These are phyloP conservation scores for Boletus chippewaensis DNA, from an alignment of 1,284 basidiomycete genomes.

Conservation along the genomic window DNA sequence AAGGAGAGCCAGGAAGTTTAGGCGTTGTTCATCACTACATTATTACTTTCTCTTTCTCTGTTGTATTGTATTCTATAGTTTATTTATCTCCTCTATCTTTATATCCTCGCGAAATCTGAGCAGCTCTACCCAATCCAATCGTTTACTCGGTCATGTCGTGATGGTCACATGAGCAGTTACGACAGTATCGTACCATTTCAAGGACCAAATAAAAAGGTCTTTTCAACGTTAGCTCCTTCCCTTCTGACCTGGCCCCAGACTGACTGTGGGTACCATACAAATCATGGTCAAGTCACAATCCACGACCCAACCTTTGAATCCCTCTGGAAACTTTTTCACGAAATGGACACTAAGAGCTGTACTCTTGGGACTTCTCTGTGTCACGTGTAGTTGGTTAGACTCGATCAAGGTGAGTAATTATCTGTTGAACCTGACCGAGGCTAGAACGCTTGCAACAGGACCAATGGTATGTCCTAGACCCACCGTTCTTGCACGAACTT, in stretches of 20 bases:
- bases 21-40: conserved; percentile 10
- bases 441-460: conserved; percentile 31
- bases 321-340: conserved; percentile 9
- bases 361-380: conserved; percentile 37
- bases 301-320: background rate
- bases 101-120: background rate
- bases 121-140: too few species aligned
- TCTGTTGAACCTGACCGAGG: background rate
- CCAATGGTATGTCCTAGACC: conserved; percentile 69
- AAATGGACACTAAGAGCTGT: conserved; percentile 46
- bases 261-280: background rate
- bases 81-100: conserved; percentile 22
- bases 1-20: conserved; percentile 32
- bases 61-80: conserved; percentile 30
- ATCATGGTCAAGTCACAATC: conserved; percentile 8
- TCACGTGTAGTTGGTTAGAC: conserved; percentile 47
- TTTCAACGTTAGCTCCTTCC: background rate
- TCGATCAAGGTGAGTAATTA: conserved; percentile 44
- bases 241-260: background rate
- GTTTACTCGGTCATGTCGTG: background rate
- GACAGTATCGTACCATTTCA: background rate
- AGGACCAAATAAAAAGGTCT: background rate
- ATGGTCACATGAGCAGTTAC: background rate
- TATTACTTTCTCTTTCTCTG: conserved; percentile 18
- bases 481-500: conserved; percentile 56